phyloP scores from a whole-genome alignment of 1,139 yeast species.

The Debaryomycetaceae sp. region DNA sequence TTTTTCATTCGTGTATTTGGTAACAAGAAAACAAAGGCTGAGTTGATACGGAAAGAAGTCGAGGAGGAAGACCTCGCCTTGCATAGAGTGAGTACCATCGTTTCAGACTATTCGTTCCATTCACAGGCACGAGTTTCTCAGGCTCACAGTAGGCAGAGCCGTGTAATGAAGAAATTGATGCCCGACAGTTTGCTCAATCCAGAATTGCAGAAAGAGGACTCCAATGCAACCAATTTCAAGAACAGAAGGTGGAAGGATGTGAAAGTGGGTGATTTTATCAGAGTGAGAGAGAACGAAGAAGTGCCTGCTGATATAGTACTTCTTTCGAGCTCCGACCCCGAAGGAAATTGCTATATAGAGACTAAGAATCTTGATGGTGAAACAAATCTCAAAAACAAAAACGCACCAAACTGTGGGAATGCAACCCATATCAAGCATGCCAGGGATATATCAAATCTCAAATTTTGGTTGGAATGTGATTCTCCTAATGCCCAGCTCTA shows the following conservation, averaged over 20 bases:
- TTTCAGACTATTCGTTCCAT: conserved; percentile 28
- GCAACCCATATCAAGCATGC: conserved; percentile 54
- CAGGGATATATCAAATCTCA: conserved; percentile 67
- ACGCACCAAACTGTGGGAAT: conserved; percentile 69
- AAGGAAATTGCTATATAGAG: conserved; percentile 90
- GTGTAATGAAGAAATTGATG: conserved; percentile 10
- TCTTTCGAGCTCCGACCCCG: conserved; percentile 78
- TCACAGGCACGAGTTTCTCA: conserved; percentile 7
- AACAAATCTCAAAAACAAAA: conserved; percentile 82
- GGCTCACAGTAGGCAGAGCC: conserved; percentile 1
- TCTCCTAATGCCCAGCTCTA: conserved; percentile 84
- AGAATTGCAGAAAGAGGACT: conserved; percentile 16
- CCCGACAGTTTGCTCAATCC: conserved; percentile 35
- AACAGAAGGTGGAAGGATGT: conserved; percentile 86
- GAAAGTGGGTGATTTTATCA: conserved; percentile 82
- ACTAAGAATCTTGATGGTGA: conserved; percentile 97
- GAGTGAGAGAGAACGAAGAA: conserved; percentile 83
- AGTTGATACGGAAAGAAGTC: conserved; percentile 24
- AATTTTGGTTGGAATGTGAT: conserved; percentile 87
- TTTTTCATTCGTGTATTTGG: conserved; percentile 25
- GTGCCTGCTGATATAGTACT: conserved; percentile 89
- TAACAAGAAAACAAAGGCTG: conserved; percentile 24
- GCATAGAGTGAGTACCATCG: conserved; percentile 38
- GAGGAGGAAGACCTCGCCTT: conserved; percentile 27
- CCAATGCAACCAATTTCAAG: conserved; percentile 45